A percentile compares a stretch with the other conserved stretches of the same genome.
Conservation (phyloP, 768 basidiomycete genomes). For the Kondoa malvinella region DNA sequence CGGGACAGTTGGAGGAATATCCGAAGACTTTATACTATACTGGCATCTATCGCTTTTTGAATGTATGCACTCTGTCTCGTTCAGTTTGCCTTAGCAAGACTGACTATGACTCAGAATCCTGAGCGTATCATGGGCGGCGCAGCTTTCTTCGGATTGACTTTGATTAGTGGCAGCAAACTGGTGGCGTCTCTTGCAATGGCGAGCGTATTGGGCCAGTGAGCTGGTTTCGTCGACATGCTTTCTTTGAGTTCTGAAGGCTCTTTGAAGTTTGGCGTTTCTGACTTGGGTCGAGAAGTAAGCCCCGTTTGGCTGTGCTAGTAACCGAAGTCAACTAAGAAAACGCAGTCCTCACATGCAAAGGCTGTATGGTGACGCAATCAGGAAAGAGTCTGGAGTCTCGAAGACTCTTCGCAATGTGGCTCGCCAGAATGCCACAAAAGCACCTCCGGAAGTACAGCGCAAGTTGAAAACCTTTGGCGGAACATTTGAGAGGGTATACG, state of each 20-base stretch:
- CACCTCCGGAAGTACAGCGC: slow-evolving; percentile 63
- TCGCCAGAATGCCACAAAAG: no score
- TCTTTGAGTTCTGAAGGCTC: slow-evolving; percentile 67
- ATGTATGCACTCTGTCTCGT: slow-evolving; percentile 6
- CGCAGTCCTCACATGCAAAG: slow-evolving; percentile 92
- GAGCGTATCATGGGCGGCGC: slow-evolving; percentile 83
- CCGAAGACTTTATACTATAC: slow-evolving; percentile 81
- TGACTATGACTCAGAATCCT: slow-evolving; percentile 43
- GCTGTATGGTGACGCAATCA: slow-evolving; percentile 77
- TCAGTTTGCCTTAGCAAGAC: slow-evolving; percentile 3
- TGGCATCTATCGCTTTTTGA: slow-evolving; percentile 72
- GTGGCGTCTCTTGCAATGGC: slow-evolving; percentile 69
- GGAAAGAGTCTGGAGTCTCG: slow-evolving; percentile 91
- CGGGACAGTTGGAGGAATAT: slow-evolving; percentile 57
- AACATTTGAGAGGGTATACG: slow-evolving; percentile 87
- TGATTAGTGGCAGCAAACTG: slow-evolving; percentile 84
- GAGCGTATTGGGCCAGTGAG: slow-evolving; percentile 69
- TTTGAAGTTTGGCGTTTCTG: neutral
- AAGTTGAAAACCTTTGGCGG: slow-evolving; percentile 80
- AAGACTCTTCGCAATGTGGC: slow-evolving; percentile 92
- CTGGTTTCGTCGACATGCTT: no score
- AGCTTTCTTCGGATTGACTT: slow-evolving; percentile 78
- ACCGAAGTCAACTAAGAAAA: neutral
- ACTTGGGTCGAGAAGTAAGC: no score
- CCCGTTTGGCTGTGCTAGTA: neutral